Evolutionary conservation across 2,329 filamentous ascomycete species (phyloP), one percentile per base, ranked within the genome.

Genomic region (Coniochaeta hoffmannii): DNA sequence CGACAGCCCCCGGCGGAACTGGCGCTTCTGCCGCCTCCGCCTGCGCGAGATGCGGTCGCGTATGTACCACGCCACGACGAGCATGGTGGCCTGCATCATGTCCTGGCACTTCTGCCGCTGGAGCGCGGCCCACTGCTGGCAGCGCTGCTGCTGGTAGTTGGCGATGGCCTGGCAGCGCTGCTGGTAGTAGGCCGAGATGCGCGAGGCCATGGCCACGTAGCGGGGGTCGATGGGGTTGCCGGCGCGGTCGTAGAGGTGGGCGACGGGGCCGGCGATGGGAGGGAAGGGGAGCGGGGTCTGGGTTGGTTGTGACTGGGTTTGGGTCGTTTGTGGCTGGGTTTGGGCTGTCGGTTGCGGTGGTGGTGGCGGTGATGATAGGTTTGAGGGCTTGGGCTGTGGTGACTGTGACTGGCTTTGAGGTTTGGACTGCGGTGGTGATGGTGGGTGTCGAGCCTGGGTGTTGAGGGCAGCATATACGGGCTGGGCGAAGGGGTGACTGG

Each of bases 21-120:
- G 63, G 17, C 71, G 68, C 67, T 71, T 75, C 62, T 72, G 67
- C 53, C 70, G 65, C 60, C 67, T 68, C 44, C 74, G 68, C 28
- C 74, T 68, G 31, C 75, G 69, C 57, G 71, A 67, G 60, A 77
- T 75, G 31, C 74, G 72, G 60, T 77, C 75, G 44, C 75, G 71
- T 44, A 76, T 71, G 60, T 78, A 77, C 75, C 75, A 78, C 12
- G 75, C 75, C 31, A 78, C 73, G 4, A 77, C 72, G 22, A 78
- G 63, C 71, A 76, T 77, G 56, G 75, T 73, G 0, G 75, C 75
- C 59, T 76, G 74, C 66, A 72, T 75, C 69, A 74, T 74, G 58
- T 77, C 75, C 63, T 76, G 74, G 59, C 72, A 75, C 62, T 74
- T 73, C 60, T 76, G 72, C 41, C 73, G 70, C 62, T 77, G 73